Evolutionary conservation across 768 basidiomycete genomes (phyloP).

Genomic region (Rhodotorula toruloides): DNA sequence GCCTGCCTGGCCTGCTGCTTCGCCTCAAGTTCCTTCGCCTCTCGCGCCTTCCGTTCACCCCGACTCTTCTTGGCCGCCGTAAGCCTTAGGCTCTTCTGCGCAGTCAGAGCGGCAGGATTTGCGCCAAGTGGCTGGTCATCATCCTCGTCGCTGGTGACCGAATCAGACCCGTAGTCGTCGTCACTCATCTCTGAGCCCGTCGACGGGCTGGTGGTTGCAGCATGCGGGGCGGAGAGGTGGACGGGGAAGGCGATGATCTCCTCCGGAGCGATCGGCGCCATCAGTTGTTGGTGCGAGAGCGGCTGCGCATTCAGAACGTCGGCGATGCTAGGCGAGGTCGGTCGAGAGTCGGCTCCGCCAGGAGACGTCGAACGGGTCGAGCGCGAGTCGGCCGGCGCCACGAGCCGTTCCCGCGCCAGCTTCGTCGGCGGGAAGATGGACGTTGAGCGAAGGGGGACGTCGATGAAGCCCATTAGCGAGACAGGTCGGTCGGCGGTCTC

Average conservation of each 20-base stretch:
- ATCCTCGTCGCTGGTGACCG: not conserved
- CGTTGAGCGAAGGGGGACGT: not conserved
- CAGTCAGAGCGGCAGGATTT: constrained; percentile 74
- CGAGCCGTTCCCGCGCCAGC: not conserved
- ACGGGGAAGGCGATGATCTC: constrained; percentile 23
- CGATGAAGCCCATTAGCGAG: not conserved
- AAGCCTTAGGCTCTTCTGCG: constrained; percentile 71
- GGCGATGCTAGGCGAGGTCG: too few species aligned
- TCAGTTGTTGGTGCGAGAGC: not conserved
- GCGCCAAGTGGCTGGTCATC: constrained; percentile 78
- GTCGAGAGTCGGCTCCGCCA: not conserved
- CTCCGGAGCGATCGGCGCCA: not conserved
- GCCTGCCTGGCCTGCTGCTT: not conserved
- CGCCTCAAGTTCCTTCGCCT: constrained; percentile 2
- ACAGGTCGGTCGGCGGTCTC: too few species aligned
- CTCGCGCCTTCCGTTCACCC: constrained; percentile 4
- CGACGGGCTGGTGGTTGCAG: not conserved
- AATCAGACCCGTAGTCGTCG: constrained; percentile 9
- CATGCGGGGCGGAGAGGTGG: not conserved
- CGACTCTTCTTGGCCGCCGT: constrained; percentile 12
- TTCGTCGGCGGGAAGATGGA: not conserved
- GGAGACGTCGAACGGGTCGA: not conserved
- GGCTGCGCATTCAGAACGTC: too few species aligned
- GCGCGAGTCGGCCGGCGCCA: not conserved
- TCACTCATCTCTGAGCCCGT: constrained; percentile 1